Evolutionary conservation across 129 eudicot species (phyloP).

Genomic region (Escallonia herrerae): DNA sequence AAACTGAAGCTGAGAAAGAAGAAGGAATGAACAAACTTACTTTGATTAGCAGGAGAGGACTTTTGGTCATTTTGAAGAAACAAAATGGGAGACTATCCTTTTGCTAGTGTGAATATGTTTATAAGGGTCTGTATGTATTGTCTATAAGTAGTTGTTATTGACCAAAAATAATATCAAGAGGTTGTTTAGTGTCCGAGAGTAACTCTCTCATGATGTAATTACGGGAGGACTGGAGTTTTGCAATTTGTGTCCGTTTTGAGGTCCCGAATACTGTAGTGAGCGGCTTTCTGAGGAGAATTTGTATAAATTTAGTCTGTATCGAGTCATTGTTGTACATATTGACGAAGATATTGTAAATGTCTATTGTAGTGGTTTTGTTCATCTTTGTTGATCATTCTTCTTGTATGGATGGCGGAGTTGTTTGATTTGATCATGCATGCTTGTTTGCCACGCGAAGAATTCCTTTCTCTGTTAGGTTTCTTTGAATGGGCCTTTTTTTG

Average conservation of each 20-base stretch:
- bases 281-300: conserved; percentile 37
- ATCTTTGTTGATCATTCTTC: background rate
- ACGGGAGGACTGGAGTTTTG: conserved; percentile 29
- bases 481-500: too few species aligned
- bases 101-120: conserved; percentile 35
- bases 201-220: conserved; percentile 47
- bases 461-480: too few species aligned
- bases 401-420: background rate
- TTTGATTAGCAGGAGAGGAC: conserved; percentile 32
- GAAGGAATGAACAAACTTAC: background rate
- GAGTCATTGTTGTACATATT: conserved; percentile 29
- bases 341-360: conserved; percentile 10
- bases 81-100: conserved; percentile 19
- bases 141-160: conserved; percentile 23
- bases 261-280: conserved; percentile 23
- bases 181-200: conserved; percentile 11
- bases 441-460: conserved; percentile 21
- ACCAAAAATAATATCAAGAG: conserved; percentile 12
- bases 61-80: conserved; percentile 35
- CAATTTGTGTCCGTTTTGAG: conserved; percentile 19
- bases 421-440: conserved; percentile 4
- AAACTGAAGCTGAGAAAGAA: conserved; percentile 13
- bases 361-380: background rate
- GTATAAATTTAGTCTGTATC: conserved; percentile 29
- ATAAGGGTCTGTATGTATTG: conserved; percentile 18